A percentile compares a stretch with the other conserved stretches of the same genome.
Conservation (phyloP, 345 rosid genomes). For the Geranium brycei region DNA sequence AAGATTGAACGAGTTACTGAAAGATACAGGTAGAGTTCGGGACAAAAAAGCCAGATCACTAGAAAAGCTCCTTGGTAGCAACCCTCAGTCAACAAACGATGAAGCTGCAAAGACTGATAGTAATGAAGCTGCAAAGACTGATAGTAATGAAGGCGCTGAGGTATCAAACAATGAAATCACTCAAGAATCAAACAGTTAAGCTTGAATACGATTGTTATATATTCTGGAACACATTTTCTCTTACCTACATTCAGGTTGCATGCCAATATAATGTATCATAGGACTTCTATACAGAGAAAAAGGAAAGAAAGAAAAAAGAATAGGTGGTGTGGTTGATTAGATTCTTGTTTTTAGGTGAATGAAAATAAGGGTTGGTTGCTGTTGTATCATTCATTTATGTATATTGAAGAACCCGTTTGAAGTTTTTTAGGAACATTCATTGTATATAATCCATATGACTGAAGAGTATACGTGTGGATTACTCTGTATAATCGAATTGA, state of each 20-base stretch:
- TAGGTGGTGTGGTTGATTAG: conserved; percentile 3
- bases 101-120: conserved; percentile 9
- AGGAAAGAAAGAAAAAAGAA: conserved; percentile 8
- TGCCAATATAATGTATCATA: conserved; percentile 19
- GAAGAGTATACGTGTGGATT: no score
- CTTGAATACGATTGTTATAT: conserved; percentile 4
- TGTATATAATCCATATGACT: no score
- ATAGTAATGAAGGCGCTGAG: no score
- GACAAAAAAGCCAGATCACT: conserved; percentile 62
- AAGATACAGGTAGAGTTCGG: conserved; percentile 67
- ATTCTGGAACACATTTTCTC: conserved; percentile 1
- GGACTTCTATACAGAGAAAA: conserved; percentile 13
- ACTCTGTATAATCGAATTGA: no score
- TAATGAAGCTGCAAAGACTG: no score
- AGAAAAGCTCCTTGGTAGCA: conserved; percentile 65
- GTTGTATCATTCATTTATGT: not conserved
- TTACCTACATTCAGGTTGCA: no score
- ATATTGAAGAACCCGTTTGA: not conserved
- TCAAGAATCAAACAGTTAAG: no score
- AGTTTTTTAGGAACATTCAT: no score
- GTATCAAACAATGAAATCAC: no score
- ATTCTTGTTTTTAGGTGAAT: not conserved
- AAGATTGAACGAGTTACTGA: conserved; percentile 61
- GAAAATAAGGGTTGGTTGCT: not conserved
- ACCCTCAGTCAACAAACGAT: conserved; percentile 18